Evolutionary conservation across 2,329 filamentous ascomycete genomes (phyloP), one percentile per base, ranked within the genome.

Genomic region (Metarhizium anisopliae): DNA sequence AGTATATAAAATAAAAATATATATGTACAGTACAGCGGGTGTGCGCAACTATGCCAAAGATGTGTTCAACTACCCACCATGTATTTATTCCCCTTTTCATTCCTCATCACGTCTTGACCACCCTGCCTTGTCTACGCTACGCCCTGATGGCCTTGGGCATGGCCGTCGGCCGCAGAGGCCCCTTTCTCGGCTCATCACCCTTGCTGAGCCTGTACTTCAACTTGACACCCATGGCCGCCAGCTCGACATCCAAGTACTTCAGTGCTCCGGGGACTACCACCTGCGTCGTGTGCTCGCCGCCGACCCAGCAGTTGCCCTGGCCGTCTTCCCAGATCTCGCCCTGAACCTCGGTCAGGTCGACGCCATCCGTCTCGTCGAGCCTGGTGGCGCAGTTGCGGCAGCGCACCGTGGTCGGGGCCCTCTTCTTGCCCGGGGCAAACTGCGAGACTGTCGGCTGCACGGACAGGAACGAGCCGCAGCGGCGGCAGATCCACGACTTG

Each of bases 201-300:
- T 73, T 74, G 62, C 79, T 77, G 47, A 84, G 71, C 55, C 75
- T 74, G 64, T 96, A 97, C 78, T 90, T 96, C 74, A 99, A 83
- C 74, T 91, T 87, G 54, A 99, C 86, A 54, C 94, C 94, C 94
- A 99, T 99, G 55, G 91, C 91, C 40, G 92, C 90, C 64, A 99
- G 76, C 73, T 99, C 94, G 20, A 96, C 92, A 73, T 99, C 94
- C 62, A 99, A 74, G 75, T 88, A 97, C 73, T 89, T 90, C 70
- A 99, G 75, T 55, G 95, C 94, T 60, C 92, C 93, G 0, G 94
- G 94, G 16, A 99, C 89, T 54, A 91, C 92, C 40, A 99, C 90
- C 61, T 94, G 79, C 3, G 92, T 94, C 3, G 94, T 94, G 68
- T 97, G 84, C 60, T 93, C 89, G 51, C 94, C 94, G 8, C 94